Conservation (phyloP, 208 protist genomes). For the Balamuthia mandrillaris region DNA sequence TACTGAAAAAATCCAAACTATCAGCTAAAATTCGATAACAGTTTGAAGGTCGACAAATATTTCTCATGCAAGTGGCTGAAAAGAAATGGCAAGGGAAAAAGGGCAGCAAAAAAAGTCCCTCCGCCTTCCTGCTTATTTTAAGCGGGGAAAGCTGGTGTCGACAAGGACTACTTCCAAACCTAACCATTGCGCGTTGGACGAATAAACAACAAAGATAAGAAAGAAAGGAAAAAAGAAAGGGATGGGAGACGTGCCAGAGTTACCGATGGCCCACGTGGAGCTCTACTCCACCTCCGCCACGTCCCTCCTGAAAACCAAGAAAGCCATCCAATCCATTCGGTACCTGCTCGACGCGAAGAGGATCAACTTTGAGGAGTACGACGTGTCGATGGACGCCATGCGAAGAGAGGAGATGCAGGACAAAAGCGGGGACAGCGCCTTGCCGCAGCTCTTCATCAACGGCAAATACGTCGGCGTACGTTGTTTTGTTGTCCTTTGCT, state of each 20-base stretch:
- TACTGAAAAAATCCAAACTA: no score
- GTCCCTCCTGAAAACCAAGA: slow-evolving; percentile 6
- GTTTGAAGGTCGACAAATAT: no score
- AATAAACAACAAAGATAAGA: no score
- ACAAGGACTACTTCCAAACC: no score
- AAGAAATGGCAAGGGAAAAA: no score
- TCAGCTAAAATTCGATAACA: no score
- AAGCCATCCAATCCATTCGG: slow-evolving; percentile 1
- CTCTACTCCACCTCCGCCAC: slow-evolving; percentile 22
- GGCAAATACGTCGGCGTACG: slow-evolving; percentile 16
- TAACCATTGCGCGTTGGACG: no score
- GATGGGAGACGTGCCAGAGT: background rate
- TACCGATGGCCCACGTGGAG: slow-evolving; percentile 11
- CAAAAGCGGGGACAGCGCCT: slow-evolving; percentile 14
- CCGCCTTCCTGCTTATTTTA: no score
- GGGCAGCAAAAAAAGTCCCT: no score
- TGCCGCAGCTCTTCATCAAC: slow-evolving; percentile 28
- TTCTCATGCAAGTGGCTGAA: no score
- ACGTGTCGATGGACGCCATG: slow-evolving; percentile 27
- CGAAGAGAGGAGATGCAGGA: slow-evolving; percentile 13
- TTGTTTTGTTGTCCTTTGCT: background rate
- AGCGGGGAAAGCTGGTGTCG: no score
- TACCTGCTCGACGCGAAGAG: slow-evolving; percentile 19
- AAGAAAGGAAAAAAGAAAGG: background rate
- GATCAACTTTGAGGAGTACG: slow-evolving; percentile 14